A percentile compares a stretch with the other conserved stretches of the same genome.
phyloP scores from a whole-genome alignment of 257 asterid species.

The Oldenlandia corymbosa region DNA sequence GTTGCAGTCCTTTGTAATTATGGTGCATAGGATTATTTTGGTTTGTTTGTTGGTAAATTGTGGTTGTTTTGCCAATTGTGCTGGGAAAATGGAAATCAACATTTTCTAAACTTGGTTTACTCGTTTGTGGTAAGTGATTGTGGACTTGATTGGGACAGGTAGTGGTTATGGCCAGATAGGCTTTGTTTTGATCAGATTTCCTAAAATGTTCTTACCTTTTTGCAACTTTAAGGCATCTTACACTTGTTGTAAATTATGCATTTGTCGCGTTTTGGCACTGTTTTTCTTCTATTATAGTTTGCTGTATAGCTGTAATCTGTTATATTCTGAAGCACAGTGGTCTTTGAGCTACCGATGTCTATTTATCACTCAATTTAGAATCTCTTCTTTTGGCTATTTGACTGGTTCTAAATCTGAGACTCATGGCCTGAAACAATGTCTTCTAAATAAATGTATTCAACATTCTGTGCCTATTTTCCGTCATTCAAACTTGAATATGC shows the following conservation, averaged over 20 bases:
- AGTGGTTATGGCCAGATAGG: background rate
- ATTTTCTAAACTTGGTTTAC: background rate
- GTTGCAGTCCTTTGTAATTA: background rate
- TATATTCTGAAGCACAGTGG: background rate
- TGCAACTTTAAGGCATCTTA: background rate
- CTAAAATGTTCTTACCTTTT: background rate
- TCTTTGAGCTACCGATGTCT: background rate
- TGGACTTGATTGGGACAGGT: background rate
- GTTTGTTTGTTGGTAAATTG: background rate
- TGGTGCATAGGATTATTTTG: background rate
- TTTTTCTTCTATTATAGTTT: background rate
- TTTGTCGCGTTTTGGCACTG: background rate
- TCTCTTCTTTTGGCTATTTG: background rate
- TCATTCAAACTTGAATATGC: no score
- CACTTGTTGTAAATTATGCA: background rate
- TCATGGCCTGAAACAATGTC: no score
- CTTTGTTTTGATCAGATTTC: background rate
- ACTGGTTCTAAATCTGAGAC: no score
- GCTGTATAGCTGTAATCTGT: background rate
- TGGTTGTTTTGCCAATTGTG: background rate
- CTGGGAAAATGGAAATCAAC: background rate
- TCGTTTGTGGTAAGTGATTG: background rate
- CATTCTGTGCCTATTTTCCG: no score
- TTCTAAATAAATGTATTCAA: no score
- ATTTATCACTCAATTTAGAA: background rate